Percentiles rank a stretch among this genome's conserved stretches.
Evolutionary conservation across 2,329 filamentous ascomycete species (phyloP).

Genomic region (Setomelanomma holmii): DNA sequence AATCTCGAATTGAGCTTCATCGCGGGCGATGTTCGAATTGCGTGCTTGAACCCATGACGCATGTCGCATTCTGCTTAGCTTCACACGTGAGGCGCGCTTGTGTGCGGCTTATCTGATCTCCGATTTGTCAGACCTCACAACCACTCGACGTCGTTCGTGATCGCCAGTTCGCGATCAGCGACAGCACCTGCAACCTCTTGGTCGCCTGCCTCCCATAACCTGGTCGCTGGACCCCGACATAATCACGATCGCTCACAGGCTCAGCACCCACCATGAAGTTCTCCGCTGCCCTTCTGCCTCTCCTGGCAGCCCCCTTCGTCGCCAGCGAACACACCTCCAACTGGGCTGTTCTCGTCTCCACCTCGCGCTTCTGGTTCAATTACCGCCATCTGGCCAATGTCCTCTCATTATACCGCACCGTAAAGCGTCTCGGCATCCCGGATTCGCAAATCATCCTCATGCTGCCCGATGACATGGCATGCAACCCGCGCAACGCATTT

Average conservation of each 20-base stretch:
- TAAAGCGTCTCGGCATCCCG: constrained; percentile 96
- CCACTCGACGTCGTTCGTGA: constrained; percentile 29
- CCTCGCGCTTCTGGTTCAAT: constrained; percentile 99
- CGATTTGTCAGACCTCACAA: constrained; percentile 38
- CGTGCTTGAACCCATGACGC: constrained; percentile 25
- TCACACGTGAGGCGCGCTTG: constrained; percentile 25
- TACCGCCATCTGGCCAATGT: constrained; percentile 98
- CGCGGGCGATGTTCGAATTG: constrained; percentile 17
- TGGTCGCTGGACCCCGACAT: too few relatives aligned
- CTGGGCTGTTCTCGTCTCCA: constrained; percentile 98
- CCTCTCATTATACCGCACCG: constrained; percentile 94
- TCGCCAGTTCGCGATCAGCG: not conserved
- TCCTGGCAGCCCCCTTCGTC: constrained; percentile 50
- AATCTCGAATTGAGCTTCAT: constrained; percentile 16
- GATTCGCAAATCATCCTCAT: constrained; percentile 99
- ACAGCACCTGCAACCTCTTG: too few relatives aligned
- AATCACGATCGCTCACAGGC: not conserved
- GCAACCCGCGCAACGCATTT: constrained; percentile 97
- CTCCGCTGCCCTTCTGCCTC: constrained; percentile 30
- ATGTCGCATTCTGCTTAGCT: constrained; percentile 9
- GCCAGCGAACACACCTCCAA: constrained; percentile 89
- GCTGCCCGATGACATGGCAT: constrained; percentile 99
- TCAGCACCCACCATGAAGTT: constrained; percentile 29
- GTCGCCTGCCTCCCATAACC: not conserved
- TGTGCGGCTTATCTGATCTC: constrained; percentile 40